phyloP scores from a whole-genome alignment of 2,329 filamentous ascomycete genomes.

The Microsporum audouinii region DNA sequence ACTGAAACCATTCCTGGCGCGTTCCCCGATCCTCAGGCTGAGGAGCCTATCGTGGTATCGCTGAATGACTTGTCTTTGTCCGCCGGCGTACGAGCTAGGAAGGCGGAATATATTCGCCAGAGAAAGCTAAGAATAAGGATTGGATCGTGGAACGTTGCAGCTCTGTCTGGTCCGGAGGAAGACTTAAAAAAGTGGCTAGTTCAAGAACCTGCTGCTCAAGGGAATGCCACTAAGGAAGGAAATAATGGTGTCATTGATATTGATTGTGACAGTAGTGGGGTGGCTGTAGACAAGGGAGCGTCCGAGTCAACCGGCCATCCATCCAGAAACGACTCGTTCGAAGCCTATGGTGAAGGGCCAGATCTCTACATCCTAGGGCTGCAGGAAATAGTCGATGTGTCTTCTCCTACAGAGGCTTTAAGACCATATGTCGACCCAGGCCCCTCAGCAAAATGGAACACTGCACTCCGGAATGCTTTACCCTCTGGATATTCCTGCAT shows the following conservation, averaged over 20 bases:
- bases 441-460: slow-evolving; percentile 67
- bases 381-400: slow-evolving; percentile 85
- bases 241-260: slow-evolving; percentile 13
- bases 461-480: slow-evolving; percentile 59
- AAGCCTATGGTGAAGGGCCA: slow-evolving; percentile 56
- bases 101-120: slow-evolving; percentile 65
- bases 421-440: slow-evolving; percentile 62
- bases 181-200: slow-evolving; percentile 87
- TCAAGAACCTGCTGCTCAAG: slow-evolving; percentile 29
- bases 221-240: slow-evolving; percentile 23
- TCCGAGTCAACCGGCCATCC: neutral
- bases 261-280: neutral
- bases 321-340: slow-evolving; percentile 9
- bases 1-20: slow-evolving; percentile 37
- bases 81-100: slow-evolving; percentile 56
- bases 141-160: slow-evolving; percentile 90
- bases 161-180: slow-evolving; percentile 70
- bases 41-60: slow-evolving; percentile 10
- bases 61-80: slow-evolving; percentile 35
- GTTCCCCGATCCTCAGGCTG: slow-evolving; percentile 30
- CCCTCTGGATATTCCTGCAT: slow-evolving; percentile 67
- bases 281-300: neutral
- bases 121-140: slow-evolving; percentile 74
- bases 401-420: slow-evolving; percentile 62
- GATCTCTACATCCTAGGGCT: slow-evolving; percentile 82